Evolutionary conservation across 768 basidiomycete genomes (phyloP), one percentile per base, ranked within the genome.

Genomic region (Amanita molliuscula): DNA sequence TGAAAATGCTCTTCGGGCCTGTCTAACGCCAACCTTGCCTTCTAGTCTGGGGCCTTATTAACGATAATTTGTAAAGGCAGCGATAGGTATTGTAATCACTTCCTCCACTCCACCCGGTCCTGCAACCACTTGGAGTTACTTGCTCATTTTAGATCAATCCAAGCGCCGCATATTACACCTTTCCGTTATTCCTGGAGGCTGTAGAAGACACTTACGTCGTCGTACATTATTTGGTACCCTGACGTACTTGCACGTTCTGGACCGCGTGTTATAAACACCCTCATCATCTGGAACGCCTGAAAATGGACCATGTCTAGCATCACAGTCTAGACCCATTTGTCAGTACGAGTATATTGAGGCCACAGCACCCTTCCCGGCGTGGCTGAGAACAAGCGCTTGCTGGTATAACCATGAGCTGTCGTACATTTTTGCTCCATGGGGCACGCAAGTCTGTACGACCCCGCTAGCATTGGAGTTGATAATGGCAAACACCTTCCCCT

Each of bases 11-110:
- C 25, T 44, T 44, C 23, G 16, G 16, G n/a, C 29, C 29, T 45
- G 25, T 26, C 44, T 45, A 45, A 45, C 31, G 44, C 44, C 44
- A 29, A 45, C 31, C 18, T 44, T n/a, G 23, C 33, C 44, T 45
- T 45, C 18, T 29, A 45, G 44, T 10, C 31, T 29, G 21, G 29
- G 28, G 44, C 44, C 8, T 20, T 20, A 21, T 45, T 45, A 42
- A 8, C 26, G 6, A 15, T 42, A 7, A 10, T 8, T 45, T n/a
- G 25, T 34, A 33, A 45, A 20, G 3, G 18, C 3, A 21, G 9
- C 8, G 18, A 4, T 9, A 13, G 3, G 9, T 20, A 0, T 31
- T 44, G n/a, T 16, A 1, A n/a, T 25, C 21, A 21, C 21, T 25
- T 31, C 16, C 26, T 31, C 44, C 44, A 34, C 44, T 33, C 28